Evolutionary conservation across 2,329 filamentous ascomycete genomes (phyloP).

Genomic region (Phialophora expanda): DNA sequence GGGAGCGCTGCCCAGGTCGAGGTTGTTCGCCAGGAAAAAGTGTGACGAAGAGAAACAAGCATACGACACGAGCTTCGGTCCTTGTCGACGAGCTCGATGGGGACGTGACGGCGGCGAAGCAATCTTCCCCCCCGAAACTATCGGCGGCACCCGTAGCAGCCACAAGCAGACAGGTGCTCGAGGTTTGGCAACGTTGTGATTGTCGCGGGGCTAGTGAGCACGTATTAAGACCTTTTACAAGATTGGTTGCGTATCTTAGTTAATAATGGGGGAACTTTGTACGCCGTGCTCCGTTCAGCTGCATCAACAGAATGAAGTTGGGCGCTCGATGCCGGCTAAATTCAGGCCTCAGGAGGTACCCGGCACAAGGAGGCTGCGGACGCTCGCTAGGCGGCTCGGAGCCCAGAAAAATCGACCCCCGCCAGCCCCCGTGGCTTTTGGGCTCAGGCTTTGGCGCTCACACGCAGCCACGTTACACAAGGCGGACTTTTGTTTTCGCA

Average conservation of each 20-base stretch:
- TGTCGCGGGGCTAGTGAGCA: not conserved
- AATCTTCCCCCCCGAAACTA: not conserved
- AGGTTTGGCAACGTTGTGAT: not conserved
- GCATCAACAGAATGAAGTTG: not conserved
- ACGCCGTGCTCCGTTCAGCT: not conserved
- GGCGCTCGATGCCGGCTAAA: not conserved
- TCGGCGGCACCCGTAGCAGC: not conserved
- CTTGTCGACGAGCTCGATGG: not conserved
- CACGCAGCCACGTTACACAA: not conserved
- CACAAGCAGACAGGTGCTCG: not conserved
- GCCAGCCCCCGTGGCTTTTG: not conserved
- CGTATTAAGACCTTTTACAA: not conserved
- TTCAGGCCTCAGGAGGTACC: not conserved
- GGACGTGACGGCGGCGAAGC: not conserved
- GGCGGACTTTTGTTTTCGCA: not conserved
- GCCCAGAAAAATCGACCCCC: not conserved
- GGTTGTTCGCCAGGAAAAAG: constrained; percentile 19
- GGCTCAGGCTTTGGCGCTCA: no score
- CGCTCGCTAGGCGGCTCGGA: not conserved
- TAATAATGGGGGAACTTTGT: not conserved
- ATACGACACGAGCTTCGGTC: not conserved
- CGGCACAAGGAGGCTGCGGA: no score
- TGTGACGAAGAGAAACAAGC: not conserved
- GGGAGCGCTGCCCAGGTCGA: constrained; percentile 17
- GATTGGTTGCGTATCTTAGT: not conserved